Evolutionary conservation across 768 basidiomycete species (phyloP).

Genomic region (Leccinellum rugosiceps): DNA sequence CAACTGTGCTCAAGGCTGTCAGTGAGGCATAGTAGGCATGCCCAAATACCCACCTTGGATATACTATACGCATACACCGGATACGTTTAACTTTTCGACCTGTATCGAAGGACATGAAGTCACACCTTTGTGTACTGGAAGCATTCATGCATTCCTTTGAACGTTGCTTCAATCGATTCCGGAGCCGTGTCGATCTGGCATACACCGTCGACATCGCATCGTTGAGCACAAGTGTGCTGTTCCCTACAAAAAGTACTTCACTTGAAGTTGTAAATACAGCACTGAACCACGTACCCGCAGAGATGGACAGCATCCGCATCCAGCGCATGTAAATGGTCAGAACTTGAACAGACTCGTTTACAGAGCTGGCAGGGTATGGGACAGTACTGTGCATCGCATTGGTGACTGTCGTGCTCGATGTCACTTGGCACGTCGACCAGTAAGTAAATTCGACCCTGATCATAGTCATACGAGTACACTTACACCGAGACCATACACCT

Average conservation of each 20-base stretch:
- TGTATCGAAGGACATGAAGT: not conserved
- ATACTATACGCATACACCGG: slow-evolving; percentile 37
- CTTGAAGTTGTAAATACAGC: not conserved
- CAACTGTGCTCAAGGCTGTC: slow-evolving; percentile 29
- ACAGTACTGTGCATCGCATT: slow-evolving; percentile 50
- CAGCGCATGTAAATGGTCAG: slow-evolving; percentile 53
- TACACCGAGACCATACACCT: slow-evolving; percentile 44
- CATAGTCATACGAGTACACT: not conserved
- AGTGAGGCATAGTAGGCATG: not conserved
- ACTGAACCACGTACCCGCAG: slow-evolving; percentile 45
- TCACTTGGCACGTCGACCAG: slow-evolving; percentile 35
- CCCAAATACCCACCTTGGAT: slow-evolving; percentile 40
- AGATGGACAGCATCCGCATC: slow-evolving; percentile 43
- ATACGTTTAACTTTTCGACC: not conserved
- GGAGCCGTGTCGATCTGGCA: slow-evolving; percentile 58
- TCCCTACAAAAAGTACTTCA: slow-evolving; percentile 21
- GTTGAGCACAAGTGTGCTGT: slow-evolving; percentile 46
- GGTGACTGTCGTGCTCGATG: slow-evolving; percentile 43
- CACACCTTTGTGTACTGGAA: slow-evolving; percentile 62
- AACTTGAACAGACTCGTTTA: slow-evolving; percentile 44
- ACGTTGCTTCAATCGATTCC: slow-evolving; percentile 56
- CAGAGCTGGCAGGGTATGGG: slow-evolving; percentile 55
- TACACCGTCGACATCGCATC: slow-evolving; percentile 46
- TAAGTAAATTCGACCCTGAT: not conserved
- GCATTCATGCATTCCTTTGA: slow-evolving; percentile 54